These are phyloP conservation scores for Heteromeles arbutifolia DNA, from an alignment of 306 rosid species.

Conservation along the genomic window DNA sequence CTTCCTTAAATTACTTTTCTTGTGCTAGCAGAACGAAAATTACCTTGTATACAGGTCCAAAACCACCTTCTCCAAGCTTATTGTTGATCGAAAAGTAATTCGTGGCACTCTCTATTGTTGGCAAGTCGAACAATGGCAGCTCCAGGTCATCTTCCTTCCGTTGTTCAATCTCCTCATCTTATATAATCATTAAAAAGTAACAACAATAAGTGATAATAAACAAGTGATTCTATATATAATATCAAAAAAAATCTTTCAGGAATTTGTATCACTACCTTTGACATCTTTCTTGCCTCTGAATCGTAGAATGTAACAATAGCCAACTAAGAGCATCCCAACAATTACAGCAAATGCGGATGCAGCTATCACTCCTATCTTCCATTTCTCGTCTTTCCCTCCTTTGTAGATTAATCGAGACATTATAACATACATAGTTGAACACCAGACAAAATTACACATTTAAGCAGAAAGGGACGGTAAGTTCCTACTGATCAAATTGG, in stretches of 20 bases:
- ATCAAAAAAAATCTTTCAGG: not conserved
- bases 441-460: not conserved
- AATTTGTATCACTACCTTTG: slow-evolving; percentile 8
- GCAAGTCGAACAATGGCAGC: slow-evolving; percentile 23
- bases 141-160: slow-evolving; percentile 46
- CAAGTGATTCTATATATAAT: not conserved
- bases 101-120: slow-evolving; percentile 20
- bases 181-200: slow-evolving; percentile 6
- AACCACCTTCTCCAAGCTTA: slow-evolving; percentile 38
- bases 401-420: not conserved
- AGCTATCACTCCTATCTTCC: slow-evolving; percentile 21
- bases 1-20: not conserved
- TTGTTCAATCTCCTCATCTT: slow-evolving; percentile 17
- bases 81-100: slow-evolving; percentile 11
- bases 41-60: slow-evolving; percentile 30
- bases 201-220: not conserved
- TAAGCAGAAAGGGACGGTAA: not conserved
- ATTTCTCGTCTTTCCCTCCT: slow-evolving; percentile 9
- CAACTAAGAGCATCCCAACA: slow-evolving; percentile 16
- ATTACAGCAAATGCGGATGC: not conserved
- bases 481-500: not conserved
- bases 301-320: slow-evolving; percentile 17
- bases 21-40: not conserved
- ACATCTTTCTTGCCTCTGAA: slow-evolving; percentile 5
- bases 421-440: not conserved